Conservation (phyloP, 2,329 filamentous ascomycete species). For the Trichocomaceae sp. region DNA sequence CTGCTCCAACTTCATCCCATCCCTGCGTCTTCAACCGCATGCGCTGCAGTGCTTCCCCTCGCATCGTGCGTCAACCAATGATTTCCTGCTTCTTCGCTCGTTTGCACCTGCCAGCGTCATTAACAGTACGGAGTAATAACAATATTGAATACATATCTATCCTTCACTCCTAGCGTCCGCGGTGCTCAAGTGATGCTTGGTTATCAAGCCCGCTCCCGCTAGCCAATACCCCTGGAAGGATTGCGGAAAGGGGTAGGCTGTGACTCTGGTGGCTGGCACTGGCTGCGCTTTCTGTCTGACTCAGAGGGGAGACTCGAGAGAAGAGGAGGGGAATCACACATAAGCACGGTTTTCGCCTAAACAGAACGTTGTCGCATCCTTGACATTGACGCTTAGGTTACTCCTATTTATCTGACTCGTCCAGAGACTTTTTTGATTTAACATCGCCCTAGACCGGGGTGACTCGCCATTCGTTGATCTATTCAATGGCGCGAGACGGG, state of each 20-base stretch:
- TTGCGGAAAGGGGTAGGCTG: conserved; percentile 8
- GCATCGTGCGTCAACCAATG: no score
- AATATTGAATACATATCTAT: no score
- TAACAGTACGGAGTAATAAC: no score
- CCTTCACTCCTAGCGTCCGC: background rate
- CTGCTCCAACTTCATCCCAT: no score
- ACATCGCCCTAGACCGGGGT: background rate
- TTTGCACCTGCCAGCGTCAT: no score
- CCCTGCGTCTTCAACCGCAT: no score
- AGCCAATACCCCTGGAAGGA: conserved; percentile 8
- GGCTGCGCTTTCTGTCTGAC: background rate
- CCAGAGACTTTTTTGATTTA: background rate
- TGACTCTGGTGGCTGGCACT: background rate
- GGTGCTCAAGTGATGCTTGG: conserved; percentile 4
- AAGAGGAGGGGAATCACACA: background rate
- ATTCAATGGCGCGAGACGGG: conserved; percentile 3
- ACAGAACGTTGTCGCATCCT: conserved; percentile 1
- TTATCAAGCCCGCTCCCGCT: background rate
- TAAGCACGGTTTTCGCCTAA: background rate
- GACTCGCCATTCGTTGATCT: background rate
- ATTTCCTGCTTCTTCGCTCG: no score
- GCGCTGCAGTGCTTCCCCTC: no score
- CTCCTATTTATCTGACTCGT: background rate
- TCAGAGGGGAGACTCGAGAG: background rate
- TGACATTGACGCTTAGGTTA: background rate